A percentile compares a stretch with the other conserved stretches of the same genome.
phyloP scores from a whole-genome alignment of 371 early-diverging fungal species.

The Haplosporangium sp. region DNA sequence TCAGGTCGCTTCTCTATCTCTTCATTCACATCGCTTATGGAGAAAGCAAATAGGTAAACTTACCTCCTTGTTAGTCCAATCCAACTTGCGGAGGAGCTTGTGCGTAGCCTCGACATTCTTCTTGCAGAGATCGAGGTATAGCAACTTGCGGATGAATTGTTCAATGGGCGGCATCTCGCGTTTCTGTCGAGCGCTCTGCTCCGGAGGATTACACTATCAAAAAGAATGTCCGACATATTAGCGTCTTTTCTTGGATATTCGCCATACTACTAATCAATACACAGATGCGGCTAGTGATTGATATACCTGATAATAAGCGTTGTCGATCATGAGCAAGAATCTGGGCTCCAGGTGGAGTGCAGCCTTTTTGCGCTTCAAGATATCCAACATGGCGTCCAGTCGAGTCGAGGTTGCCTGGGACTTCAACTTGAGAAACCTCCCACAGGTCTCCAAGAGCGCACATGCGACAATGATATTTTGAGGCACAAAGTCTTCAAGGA shows the following conservation, averaged over 20 bases:
- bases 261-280: too few species aligned
- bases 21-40: too few species aligned
- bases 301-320: constrained; percentile 84
- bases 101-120: constrained; percentile 75
- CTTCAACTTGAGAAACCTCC: constrained; percentile 81
- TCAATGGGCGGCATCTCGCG: constrained; percentile 83
- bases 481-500: constrained; percentile 84
- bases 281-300: neutral
- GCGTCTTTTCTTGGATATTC: too few species aligned
- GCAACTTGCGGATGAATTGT: constrained; percentile 85
- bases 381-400: constrained; percentile 80
- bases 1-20: neutral
- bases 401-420: constrained; percentile 78
- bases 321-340: constrained; percentile 89
- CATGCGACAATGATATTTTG: constrained; percentile 90
- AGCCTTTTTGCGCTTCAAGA: constrained; percentile 88
- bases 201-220: constrained; percentile 84
- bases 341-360: constrained; percentile 87
- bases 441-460: constrained; percentile 89
- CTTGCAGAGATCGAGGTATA: constrained; percentile 83
- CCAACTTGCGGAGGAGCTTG: constrained; percentile 84
- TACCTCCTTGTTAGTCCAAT: constrained; percentile 82
- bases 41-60: neutral
- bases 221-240: too few species aligned
- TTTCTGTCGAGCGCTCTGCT: constrained; percentile 63